Evolutionary conservation across 2,329 filamentous ascomycete species (phyloP).

Genomic region (Botrytis elliptica): DNA sequence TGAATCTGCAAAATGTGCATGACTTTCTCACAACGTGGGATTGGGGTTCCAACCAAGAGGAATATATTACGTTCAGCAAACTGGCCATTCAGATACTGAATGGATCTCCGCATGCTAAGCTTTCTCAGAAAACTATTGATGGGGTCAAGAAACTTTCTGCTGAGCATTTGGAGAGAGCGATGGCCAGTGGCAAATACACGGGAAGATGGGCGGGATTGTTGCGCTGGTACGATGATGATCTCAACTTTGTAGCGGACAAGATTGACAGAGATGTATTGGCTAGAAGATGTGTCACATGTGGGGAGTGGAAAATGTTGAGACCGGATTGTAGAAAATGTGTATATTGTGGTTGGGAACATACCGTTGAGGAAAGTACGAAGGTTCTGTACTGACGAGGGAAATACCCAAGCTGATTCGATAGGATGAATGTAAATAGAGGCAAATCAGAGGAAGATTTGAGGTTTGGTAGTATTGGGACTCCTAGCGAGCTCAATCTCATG

Average conservation of each 20-base stretch:
- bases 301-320: slow-evolving; percentile 25
- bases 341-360: slow-evolving; percentile 23
- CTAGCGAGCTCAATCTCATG: background rate
- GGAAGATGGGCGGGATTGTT: slow-evolving; percentile 23
- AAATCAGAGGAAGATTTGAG: background rate
- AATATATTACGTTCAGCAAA: slow-evolving; percentile 26
- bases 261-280: slow-evolving; percentile 24
- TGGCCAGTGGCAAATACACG: slow-evolving; percentile 21
- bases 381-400: background rate
- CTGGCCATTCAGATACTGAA: slow-evolving; percentile 23
- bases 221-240: slow-evolving; percentile 24
- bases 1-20: slow-evolving; percentile 14
- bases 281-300: slow-evolving; percentile 19
- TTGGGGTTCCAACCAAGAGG: slow-evolving; percentile 26
- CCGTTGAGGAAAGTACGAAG: slow-evolving; percentile 20
- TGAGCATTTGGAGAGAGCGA: background rate
- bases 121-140: background rate
- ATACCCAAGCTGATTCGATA: background rate
- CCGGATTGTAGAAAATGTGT: slow-evolving; percentile 22
- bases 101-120: slow-evolving; percentile 11
- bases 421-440: background rate
- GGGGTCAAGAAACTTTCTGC: slow-evolving; percentile 1
- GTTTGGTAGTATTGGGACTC: background rate
- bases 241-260: slow-evolving; percentile 21
- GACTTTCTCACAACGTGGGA: slow-evolving; percentile 30